A percentile compares a stretch with the other conserved stretches of the same genome.
Evolutionary conservation across 108 stramenopile species (phyloP).

Genomic region (Nannochloropsis gaditana): DNA sequence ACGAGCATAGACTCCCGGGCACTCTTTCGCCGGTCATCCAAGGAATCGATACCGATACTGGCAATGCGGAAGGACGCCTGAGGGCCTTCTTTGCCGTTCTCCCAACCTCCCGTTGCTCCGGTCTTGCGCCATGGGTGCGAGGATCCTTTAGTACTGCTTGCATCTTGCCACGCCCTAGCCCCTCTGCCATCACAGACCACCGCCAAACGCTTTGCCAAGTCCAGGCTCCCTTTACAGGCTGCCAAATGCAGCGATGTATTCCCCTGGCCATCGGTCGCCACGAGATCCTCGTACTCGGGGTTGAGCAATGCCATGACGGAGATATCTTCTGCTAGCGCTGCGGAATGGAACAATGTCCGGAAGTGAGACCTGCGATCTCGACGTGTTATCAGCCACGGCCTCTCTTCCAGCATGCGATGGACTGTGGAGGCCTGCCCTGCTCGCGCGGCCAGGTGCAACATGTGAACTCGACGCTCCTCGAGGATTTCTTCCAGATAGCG

Average conservation of each 20-base stretch:
- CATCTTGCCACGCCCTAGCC: background rate
- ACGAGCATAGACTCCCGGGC: background rate
- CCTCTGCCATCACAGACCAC: background rate
- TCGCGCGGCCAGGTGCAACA: background rate
- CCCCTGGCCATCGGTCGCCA: constrained; percentile 30
- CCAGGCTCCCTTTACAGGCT: background rate
- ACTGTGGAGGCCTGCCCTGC: background rate
- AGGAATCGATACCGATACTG: background rate
- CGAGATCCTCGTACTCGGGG: constrained; percentile 19
- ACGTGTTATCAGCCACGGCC: background rate
- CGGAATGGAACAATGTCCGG: background rate
- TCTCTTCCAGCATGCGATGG: constrained; percentile 7
- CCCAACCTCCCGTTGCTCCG: background rate
- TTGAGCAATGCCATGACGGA: background rate
- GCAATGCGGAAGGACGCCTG: background rate
- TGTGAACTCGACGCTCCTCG: background rate
- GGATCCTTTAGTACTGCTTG: background rate
- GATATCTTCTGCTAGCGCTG: constrained; percentile 8
- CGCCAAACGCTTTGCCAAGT: background rate
- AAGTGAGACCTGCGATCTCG: background rate
- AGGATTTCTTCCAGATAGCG: background rate
- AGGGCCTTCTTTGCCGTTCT: background rate
- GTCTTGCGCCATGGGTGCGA: background rate
- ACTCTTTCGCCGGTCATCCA: background rate
- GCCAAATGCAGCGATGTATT: constrained; percentile 29